phyloP scores from a whole-genome alignment of 768 basidiomycete species.

The Galerina marginata region DNA sequence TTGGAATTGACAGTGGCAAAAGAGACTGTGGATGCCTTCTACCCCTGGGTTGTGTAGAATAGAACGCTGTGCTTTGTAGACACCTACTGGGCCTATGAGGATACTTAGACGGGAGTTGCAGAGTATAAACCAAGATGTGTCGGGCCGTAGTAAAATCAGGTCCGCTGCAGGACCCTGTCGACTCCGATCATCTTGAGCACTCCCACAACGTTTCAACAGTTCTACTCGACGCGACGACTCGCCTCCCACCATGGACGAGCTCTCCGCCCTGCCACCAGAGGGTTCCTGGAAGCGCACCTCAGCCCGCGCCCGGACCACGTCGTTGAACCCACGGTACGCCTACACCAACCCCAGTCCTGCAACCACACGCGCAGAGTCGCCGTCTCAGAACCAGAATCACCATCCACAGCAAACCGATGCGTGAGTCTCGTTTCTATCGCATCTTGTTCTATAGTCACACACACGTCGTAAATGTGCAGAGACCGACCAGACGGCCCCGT shows the following conservation, averaged over 20 bases:
- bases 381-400: slow-evolving; percentile 3
- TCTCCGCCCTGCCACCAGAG: slow-evolving; percentile 46
- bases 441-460: neutral
- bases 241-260: slow-evolving; percentile 38
- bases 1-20: no score
- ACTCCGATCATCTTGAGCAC: no score
- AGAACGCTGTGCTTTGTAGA: no score
- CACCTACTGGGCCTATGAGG: no score
- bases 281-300: slow-evolving; percentile 31
- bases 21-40: no score
- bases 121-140: no score
- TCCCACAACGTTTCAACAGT: neutral
- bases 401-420: slow-evolving; percentile 15
- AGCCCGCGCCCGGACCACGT: slow-evolving; percentile 35
- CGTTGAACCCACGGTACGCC: slow-evolving; percentile 33
- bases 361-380: slow-evolving; percentile 24
- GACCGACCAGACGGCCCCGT: slow-evolving; percentile 29
- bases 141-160: no score
- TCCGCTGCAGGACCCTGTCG: no score
- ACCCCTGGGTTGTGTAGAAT: no score
- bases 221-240: slow-evolving; percentile 1
- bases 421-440: slow-evolving; percentile 11
- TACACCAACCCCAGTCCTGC: slow-evolving; percentile 35
- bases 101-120: no score
- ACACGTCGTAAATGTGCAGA: neutral